Evolutionary conservation across 2,329 filamentous ascomycete genomes (phyloP), one percentile per base, ranked within the genome.

Genomic region (Paramyrothecium roridum): DNA sequence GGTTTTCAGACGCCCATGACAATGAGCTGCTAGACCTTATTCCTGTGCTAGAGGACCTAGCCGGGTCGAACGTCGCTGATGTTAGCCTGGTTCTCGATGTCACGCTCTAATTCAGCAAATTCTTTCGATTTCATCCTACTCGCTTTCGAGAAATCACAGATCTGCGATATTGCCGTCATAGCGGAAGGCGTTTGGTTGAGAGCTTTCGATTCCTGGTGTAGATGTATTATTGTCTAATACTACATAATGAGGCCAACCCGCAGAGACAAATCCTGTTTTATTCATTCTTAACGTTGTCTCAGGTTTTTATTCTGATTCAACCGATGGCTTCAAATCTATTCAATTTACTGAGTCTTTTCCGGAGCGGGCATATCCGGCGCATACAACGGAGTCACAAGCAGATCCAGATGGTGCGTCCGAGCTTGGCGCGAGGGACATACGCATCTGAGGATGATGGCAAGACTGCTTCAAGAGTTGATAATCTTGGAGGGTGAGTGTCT

Each of bases 1-100:
- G 95, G 95, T 99, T 99, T 78, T 97, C 93, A 63, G 95, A 99
- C 76, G 95, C 95, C 59, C 95, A 99, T 75, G 95, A 99, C 78
- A 99, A 99, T 76, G 95, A 99, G 81, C 83, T 99, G 59, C 82
- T 99, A 67, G 95, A 99, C 72, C 80, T 99, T 66, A 98, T 99
- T 72, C 95, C 95, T 53, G 95, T 99, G 66, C 91, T 99, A 63
- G 95, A 99, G 81, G 95, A 99, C 75, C 82, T 99, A 69, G 93
- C 95, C 59, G 88, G 90, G 63, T 75, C 87, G 57, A 90, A 93
- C 71, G 95, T 99, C 59, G 85, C 89, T 75, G 95, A 99, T 75
- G 95, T 99, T 73, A 98, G 93, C 80, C 81, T 99, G 68, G 95
- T 99, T 66, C 87, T 99, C 67, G 95, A 99, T 79, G 93, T 98